phyloP scores from a whole-genome alignment of 208 protist genomes.

The Histomonas meleagridis region DNA sequence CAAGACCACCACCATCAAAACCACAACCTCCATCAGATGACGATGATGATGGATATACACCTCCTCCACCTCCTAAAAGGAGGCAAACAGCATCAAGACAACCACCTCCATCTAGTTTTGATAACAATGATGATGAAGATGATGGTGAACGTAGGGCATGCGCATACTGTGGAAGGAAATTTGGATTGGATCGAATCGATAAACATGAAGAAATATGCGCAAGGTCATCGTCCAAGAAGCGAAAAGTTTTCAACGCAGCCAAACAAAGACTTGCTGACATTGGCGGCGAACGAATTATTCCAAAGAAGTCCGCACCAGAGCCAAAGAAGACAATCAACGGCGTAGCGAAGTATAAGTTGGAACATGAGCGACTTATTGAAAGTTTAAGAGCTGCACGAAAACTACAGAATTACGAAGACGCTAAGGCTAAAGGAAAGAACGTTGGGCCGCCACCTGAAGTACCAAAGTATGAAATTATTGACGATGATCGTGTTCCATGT shows the following conservation, averaged over 20 bases:
- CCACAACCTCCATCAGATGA: neutral
- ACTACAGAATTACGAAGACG: neutral
- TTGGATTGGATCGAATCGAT: neutral
- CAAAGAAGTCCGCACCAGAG: neutral
- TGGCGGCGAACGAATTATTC: neutral
- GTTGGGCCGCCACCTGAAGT: neutral
- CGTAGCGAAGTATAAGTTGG: neutral
- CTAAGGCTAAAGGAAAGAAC: neutral
- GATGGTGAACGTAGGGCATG: neutral
- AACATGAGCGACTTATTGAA: neutral
- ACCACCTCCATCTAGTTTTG: neutral
- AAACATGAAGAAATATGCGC: neutral
- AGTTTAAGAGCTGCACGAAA: neutral
- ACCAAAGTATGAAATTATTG: neutral
- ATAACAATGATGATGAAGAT: neutral
- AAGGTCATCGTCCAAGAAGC: neutral
- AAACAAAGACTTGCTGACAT: neutral
- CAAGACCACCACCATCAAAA: neutral
- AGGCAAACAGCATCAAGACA: neutral
- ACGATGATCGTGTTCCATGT: slow-evolving; percentile 13
- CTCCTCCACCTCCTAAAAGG: neutral
- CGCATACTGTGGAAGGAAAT: neutral
- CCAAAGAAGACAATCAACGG: neutral
- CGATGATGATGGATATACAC: neutral
- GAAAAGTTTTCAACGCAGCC: neutral